Evolutionary conservation across 495 filamentous ascomycete genomes (phyloP).

Genomic region (Neurospora sp.): DNA sequence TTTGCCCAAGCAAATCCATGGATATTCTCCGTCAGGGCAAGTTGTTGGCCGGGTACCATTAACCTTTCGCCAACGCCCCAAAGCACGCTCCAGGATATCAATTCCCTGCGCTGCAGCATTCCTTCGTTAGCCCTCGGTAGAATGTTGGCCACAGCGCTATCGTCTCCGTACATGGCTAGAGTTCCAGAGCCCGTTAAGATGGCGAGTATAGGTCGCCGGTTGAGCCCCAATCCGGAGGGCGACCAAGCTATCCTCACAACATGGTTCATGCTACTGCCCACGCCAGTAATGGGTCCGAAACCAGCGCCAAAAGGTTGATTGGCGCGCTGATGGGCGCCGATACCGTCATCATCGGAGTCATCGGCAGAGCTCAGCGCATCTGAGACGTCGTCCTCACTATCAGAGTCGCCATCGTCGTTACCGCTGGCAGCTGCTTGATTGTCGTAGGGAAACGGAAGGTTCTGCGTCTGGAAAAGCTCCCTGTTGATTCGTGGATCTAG

Average conservation of each 20-base stretch:
- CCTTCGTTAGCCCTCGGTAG: slow-evolving; percentile 15
- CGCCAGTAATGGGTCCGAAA: slow-evolving; percentile 29
- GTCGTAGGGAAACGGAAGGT: slow-evolving; percentile 17
- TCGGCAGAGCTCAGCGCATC: background rate
- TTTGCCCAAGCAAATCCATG: slow-evolving; percentile 34
- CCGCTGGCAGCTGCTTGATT: background rate
- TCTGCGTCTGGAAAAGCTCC: slow-evolving; percentile 19
- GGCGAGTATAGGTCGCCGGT: slow-evolving; percentile 32
- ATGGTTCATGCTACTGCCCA: slow-evolving; percentile 38
- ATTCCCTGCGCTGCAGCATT: slow-evolving; percentile 19
- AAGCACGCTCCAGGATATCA: slow-evolving; percentile 24
- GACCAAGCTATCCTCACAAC: slow-evolving; percentile 36
- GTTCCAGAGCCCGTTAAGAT: slow-evolving; percentile 30
- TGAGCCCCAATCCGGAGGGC: slow-evolving; percentile 33
- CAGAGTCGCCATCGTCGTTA: slow-evolving; percentile 3
- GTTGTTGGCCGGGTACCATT: slow-evolving; percentile 29
- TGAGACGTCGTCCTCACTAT: slow-evolving; percentile 5
- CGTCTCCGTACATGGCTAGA: slow-evolving; percentile 35
- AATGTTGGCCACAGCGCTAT: slow-evolving; percentile 17
- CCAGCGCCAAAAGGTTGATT: slow-evolving; percentile 31
- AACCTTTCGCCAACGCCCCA: slow-evolving; percentile 40
- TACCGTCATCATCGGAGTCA: slow-evolving; percentile 4
- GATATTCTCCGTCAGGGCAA: slow-evolving; percentile 29
- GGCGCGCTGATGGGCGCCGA: background rate
- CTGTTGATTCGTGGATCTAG: slow-evolving; percentile 25